Evolutionary conservation across 345 rosid species (phyloP), one percentile per base, ranked within the genome.

Genomic region (Psidium friedrichsthalianum): DNA sequence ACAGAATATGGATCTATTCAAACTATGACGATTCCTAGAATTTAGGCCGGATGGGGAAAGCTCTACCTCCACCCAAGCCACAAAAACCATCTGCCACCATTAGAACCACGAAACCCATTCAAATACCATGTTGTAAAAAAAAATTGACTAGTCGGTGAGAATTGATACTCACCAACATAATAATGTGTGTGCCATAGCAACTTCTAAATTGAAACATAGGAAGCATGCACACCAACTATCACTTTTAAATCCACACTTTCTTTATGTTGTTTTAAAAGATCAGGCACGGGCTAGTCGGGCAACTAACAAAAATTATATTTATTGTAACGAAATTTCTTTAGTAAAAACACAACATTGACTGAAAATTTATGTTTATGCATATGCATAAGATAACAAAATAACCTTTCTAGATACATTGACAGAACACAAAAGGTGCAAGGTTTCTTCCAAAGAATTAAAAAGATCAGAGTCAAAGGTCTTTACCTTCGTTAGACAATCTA

Each of bases 401-500:
- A 5, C 78, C 12, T 64, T 64, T 42, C 22, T 64, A 64, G 78
- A 32, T 64, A 64, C 24, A 4, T 18, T 64, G 78, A 64, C 44
- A 32, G 78, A 64, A 32, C 44, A 64, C 25, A 69, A 36, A 36
- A 69, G 80, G 80, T 69, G 80, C 80, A 69, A 36, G 80, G 25
- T 36, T 42, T 69, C 47, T 47, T 69, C 20, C 47, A 69, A 36
- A 69, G 80, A 69, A 69, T 18, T 29, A 36, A 52, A 54, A 11
- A 51, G 32, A 82, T 22, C 42, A 82, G 56, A 47, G 83, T 27
- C 22, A 55, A 55, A 36, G 58, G 82, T 36, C 52, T 22, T 55
- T 90, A 97, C 99, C 99, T 97, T 97, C 5, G 99, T 96, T 90
- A 97, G 89, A 92, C 99, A 95, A 87, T 95, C 96, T 87, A 97